Base-by-base conservation (phyloP, 129 eudicot genomes). In the Pulicaria dysenterica region DNA sequence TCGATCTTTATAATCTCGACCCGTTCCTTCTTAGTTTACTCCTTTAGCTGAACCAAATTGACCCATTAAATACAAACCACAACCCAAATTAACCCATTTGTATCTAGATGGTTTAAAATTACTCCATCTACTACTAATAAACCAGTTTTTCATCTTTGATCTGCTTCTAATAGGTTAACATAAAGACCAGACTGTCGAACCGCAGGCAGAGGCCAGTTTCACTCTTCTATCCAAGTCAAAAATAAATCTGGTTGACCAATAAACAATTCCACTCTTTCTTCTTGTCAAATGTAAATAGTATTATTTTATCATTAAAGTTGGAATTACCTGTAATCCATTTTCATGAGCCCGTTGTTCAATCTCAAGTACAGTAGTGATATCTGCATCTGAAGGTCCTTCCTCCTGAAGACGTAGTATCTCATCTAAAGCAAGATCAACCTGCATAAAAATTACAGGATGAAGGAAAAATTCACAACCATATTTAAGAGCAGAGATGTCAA, bases 341-440 rank as follows among this genome's bases (percentile, higher is more conserved):
- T 93, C 98, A 81, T 93, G 92, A 65, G 95, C 90, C 73, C 98
- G 89, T 77, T 89, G 98, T 79, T 93, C 98, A 82, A 93, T 93
- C 82, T 93, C 98, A 58, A 93, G 96, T 43, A 90, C 80, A 43
- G 96, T 50, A 19, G 77, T 85, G 31, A 89, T 82, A 87, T 93
- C 98, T 57, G 88, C 85, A 75, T 89, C 87, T 13, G 89, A 85
- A 53, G 98, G 98, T 55, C 98, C 96, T 83, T 93, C 95, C 69
- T 83, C 89, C 72, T 93, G 98, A 80, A 93, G 92, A 72, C 86
- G 96, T 67, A 81, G 49, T 64, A 89, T 85, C 80, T 89, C 98
- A 72, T 93, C 98, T 77, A 92, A 67, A 72, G 96, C 96, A 72
- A 92, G 76, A 83, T 85, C 93, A 73, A 89, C 98, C 98, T 92